Conservation (phyloP, 306 rosid genomes). For the Vachellia pachyceras region DNA sequence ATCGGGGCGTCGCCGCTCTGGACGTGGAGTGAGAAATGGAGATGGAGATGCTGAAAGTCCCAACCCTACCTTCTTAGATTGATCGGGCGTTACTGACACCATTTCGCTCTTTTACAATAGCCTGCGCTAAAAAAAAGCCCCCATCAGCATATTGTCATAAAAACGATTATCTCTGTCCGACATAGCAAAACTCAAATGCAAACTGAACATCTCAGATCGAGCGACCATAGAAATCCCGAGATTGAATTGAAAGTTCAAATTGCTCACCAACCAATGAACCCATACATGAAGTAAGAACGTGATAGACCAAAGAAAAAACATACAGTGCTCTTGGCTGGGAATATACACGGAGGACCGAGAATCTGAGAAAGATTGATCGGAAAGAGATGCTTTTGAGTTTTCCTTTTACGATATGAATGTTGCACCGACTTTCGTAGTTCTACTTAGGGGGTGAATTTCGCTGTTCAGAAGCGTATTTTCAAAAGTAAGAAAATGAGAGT, state of each 20-base stretch:
- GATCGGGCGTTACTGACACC: constrained; percentile 82
- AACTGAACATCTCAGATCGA: neutral
- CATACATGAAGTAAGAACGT: constrained; percentile 14
- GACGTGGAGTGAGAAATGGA: constrained; percentile 92
- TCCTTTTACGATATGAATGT: neutral
- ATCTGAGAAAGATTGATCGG: constrained; percentile 41
- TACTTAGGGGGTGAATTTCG: neutral
- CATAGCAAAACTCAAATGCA: neutral
- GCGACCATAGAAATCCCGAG: neutral
- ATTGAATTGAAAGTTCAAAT: constrained; percentile 1
- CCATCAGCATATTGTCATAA: neutral
- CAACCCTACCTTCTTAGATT: constrained; percentile 69
- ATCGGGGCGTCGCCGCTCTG: constrained; percentile 76
- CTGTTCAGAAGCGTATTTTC: constrained; percentile 24
- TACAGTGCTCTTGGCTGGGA: neutral
- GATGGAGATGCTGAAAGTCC: constrained; percentile 74
- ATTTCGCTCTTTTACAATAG: constrained; percentile 25
- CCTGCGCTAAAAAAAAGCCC: too few species aligned
- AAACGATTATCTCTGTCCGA: constrained; percentile 11
- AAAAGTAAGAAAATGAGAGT: constrained; percentile 26
- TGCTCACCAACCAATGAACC: constrained; percentile 1
- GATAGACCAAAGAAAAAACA: neutral
- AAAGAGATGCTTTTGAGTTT: constrained; percentile 32
- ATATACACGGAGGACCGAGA: constrained; percentile 33
- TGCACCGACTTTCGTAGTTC: neutral